A percentile compares a stretch with the other conserved stretches of the same genome.
Evolutionary conservation across 768 basidiomycete species (phyloP).

Genomic region (Boletus speciosus): DNA sequence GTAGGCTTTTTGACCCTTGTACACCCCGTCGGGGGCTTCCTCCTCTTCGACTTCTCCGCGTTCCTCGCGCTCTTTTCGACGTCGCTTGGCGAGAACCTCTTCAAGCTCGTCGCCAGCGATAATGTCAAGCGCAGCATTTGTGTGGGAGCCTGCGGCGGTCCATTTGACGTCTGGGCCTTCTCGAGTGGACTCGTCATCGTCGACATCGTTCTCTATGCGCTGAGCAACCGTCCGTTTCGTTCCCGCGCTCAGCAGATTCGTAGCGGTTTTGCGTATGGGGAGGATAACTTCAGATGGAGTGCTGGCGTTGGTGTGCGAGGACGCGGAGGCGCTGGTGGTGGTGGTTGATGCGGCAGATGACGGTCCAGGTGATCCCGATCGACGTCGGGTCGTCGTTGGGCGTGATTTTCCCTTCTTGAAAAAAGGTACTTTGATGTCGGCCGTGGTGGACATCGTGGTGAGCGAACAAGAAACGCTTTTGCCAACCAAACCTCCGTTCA

Average conservation of each 20-base stretch:
- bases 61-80: slow-evolving; percentile 51
- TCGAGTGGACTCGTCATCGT: slow-evolving; percentile 42
- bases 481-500: background rate
- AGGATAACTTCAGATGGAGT: slow-evolving; percentile 64
- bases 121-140: slow-evolving; percentile 69
- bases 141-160: slow-evolving; percentile 74
- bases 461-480: background rate
- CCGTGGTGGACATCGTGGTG: slow-evolving; percentile 31
- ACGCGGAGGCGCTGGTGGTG: slow-evolving; percentile 19
- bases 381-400: slow-evolving; percentile 71
- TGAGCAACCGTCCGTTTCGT: slow-evolving; percentile 60
- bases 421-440: slow-evolving; percentile 66
- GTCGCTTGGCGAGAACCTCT: slow-evolving; percentile 69
- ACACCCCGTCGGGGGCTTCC: slow-evolving; percentile 72
- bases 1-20: slow-evolving; percentile 82
- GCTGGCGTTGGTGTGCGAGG: slow-evolving; percentile 16
- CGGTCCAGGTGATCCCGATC: slow-evolving; percentile 54
- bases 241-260: slow-evolving; percentile 75
- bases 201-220: slow-evolving; percentile 43
- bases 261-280: slow-evolving; percentile 63
- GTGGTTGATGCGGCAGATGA: slow-evolving; percentile 30
- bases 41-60: slow-evolving; percentile 51
- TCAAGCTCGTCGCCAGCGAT: slow-evolving; percentile 81
- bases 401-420: slow-evolving; percentile 84
- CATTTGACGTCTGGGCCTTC: slow-evolving; percentile 68